Evolutionary conservation across 2,329 filamentous ascomycete species (phyloP).

Genomic region (Fusarium sp.): DNA sequence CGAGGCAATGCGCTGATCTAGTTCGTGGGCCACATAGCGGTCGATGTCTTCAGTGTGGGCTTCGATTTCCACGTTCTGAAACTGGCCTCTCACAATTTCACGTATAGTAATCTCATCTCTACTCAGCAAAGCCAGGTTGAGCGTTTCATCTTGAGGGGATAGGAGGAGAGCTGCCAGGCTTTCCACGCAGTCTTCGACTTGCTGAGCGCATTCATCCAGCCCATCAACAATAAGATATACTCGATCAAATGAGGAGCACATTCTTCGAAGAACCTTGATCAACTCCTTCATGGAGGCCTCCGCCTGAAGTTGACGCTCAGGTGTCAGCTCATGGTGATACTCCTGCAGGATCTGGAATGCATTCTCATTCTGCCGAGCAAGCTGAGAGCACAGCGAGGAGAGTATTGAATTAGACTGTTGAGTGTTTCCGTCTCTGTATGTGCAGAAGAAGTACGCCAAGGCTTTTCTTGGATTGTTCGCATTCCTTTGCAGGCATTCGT

Average conservation of each 20-base stretch:
- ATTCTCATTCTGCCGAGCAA: conserved; percentile 2
- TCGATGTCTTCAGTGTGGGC: conserved; percentile 22
- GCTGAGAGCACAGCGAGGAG: background rate
- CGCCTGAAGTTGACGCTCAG: background rate
- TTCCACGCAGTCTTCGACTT: background rate
- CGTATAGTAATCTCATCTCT: conserved; percentile 14
- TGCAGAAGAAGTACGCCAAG: conserved; percentile 16
- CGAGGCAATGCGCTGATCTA: background rate
- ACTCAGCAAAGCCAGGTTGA: conserved; percentile 13
- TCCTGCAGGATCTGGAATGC: background rate
- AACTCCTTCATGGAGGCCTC: background rate
- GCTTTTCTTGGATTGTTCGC: background rate
- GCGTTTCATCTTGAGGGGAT: background rate
- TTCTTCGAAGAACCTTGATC: background rate
- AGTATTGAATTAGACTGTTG: background rate
- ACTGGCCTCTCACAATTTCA: background rate
- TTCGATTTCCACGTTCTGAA: conserved; percentile 7
- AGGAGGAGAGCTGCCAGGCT: background rate
- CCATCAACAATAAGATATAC: background rate
- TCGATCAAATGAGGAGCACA: background rate
- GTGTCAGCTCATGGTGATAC: background rate
- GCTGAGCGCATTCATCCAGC: background rate
- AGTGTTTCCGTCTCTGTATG: background rate
- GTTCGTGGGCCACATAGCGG: conserved; percentile 3
- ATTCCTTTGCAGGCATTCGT: conserved; percentile 1